Base-by-base conservation (phyloP, 2,329 filamentous ascomycete species). In the Falciphora oryzae region DNA sequence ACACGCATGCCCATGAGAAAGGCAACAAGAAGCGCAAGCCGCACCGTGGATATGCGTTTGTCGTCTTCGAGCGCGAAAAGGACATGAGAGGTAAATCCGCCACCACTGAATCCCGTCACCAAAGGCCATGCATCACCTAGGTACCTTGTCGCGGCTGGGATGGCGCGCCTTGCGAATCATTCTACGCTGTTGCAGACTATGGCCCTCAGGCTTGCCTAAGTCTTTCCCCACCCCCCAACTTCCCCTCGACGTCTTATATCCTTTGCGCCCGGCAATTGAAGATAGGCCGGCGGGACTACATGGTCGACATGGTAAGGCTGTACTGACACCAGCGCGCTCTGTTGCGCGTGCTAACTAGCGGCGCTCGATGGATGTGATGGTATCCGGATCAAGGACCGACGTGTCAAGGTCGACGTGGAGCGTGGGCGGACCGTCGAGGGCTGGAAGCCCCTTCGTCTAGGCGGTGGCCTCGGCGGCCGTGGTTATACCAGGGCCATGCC, bases 31-130 rank as follows among this genome's bases (percentile, higher is more conserved):
- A 91, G 74, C 89, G 89, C 74, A 93, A 93, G 80, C 80, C 89
- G 62, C 91, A 96, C 73, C 85, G 89, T 72, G 95, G 95, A 67
- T 99, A 99, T 77, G 95, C 92, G 67, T 99, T 99, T 75, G 90
- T 99, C 70, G 92, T 98, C 64, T 99, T 94, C 75, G 94, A 98
- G 78, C 89, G 92, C 76, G 95, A 98, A 79, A 93, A 94, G 78
- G 95, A 98, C 76, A 97, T 98, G 93, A 96, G 96, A 92, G 93
- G 93, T 97, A 96, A 87, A 56, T 64, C 77, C 38, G 38, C 38
- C 75, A 74, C 75, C 76, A 79, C 75, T 76, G 71, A 74, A 77
- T 75, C 73, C 66, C 69, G 73, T 70, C 70, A 71, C 71, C 71
- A 16, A 50, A 59, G 57, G 31, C 28, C 62, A 61, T 63, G 32